Percentiles rank a stretch among this genome's conserved stretches.
phyloP scores from a whole-genome alignment of 345 rosid species.

The Arabidopsis suecica region DNA sequence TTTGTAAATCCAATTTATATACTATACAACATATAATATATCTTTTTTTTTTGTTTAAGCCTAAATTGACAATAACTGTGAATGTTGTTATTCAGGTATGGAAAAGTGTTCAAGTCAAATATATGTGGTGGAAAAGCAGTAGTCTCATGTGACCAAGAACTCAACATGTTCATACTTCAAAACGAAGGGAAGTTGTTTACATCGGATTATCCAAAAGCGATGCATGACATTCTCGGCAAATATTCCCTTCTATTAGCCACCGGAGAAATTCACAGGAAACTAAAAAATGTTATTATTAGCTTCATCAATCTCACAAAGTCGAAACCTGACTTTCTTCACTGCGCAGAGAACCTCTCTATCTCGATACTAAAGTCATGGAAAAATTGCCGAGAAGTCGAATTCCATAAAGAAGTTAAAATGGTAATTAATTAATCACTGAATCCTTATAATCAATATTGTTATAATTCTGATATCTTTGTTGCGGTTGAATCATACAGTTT shows the following conservation, averaged over 20 bases:
- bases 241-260: slow-evolving; percentile 60
- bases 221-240: slow-evolving; percentile 78
- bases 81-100: slow-evolving; percentile 48
- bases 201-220: slow-evolving; percentile 70
- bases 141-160: slow-evolving; percentile 82
- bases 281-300: slow-evolving; percentile 57
- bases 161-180: slow-evolving; percentile 80
- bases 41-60: too few species aligned
- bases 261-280: slow-evolving; percentile 78
- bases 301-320: slow-evolving; percentile 63
- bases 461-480: not conserved
- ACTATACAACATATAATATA: too few species aligned
- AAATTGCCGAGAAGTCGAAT: slow-evolving; percentile 49
- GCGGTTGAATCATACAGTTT: slow-evolving; percentile 52
- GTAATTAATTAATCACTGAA: slow-evolving; percentile 38
- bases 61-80: too few species aligned
- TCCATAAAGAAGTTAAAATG: slow-evolving; percentile 63
- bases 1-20: too few species aligned
- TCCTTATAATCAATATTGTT: not conserved
- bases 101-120: slow-evolving; percentile 79
- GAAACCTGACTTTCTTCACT: slow-evolving; percentile 50
- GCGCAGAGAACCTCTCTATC: slow-evolving; percentile 54
- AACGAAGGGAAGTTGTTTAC: slow-evolving; percentile 78
- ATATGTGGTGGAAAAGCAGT: slow-evolving; percentile 80
- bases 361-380: slow-evolving; percentile 78